A percentile compares a stretch with the other conserved stretches of the same genome.
Evolutionary conservation across 305 asterid species (phyloP).

Genomic region (Salvia sclarea): DNA sequence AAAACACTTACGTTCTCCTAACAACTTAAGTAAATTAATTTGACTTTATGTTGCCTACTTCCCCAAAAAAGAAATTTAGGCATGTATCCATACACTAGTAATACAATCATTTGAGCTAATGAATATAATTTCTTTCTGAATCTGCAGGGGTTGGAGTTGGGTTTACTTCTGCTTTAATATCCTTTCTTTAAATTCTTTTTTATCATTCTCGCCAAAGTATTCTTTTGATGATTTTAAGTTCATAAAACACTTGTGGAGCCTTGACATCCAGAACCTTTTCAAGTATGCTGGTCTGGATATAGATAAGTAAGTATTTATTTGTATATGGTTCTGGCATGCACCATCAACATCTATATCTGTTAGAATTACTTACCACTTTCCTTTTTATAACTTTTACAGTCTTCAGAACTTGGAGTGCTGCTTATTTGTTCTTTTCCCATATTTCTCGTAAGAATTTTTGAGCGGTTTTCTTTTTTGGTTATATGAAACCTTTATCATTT

Average conservation of each 20-base stretch:
- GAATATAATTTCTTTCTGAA: slow-evolving; percentile 34
- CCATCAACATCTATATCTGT: slow-evolving; percentile 19
- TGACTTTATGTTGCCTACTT: neutral
- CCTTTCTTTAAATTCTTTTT: slow-evolving; percentile 50
- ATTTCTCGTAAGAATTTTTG: slow-evolving; percentile 83
- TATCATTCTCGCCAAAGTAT: slow-evolving; percentile 25
- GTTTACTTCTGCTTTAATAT: slow-evolving; percentile 94
- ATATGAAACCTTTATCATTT: slow-evolving; percentile 28
- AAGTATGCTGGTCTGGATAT: slow-evolving; percentile 97
- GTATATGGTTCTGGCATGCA: slow-evolving; percentile 16
- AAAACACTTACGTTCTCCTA: slow-evolving; percentile 12
- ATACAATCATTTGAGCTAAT: slow-evolving; percentile 21
- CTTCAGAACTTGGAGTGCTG: slow-evolving; percentile 99
- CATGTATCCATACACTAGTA: slow-evolving; percentile 3
- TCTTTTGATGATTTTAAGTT: slow-evolving; percentile 30
- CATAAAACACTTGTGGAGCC: slow-evolving; percentile 44
- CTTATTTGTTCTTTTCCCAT: slow-evolving; percentile 95
- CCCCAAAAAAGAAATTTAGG: neutral
- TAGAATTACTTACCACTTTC: slow-evolving; percentile 29
- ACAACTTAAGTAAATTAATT: neutral
- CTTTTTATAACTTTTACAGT: slow-evolving; percentile 44
- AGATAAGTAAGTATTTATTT: slow-evolving; percentile 73
- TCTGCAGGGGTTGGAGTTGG: slow-evolving; percentile 98
- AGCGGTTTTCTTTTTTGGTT: slow-evolving; percentile 31
- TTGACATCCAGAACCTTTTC: slow-evolving; percentile 80